Evolutionary conservation across 2,329 filamentous ascomycete species (phyloP), one percentile per base, ranked within the genome.

Genomic region (Berkeleyomyces rouxiae): DNA sequence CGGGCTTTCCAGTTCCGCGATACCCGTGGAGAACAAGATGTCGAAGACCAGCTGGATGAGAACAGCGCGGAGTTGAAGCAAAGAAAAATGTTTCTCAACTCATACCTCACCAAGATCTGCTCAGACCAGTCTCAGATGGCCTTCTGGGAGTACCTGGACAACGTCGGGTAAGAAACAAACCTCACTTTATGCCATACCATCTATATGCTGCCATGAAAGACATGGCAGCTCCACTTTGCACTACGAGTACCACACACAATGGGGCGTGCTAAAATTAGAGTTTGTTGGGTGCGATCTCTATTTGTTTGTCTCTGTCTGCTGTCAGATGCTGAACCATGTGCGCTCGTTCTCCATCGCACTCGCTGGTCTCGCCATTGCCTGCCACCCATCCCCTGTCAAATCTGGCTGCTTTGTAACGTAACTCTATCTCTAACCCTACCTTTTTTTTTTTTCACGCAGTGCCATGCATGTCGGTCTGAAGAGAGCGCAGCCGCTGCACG

Each of bases 91-190:
- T 90, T 91, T 69, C 72, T 84, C 60, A 76, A 86, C n/a, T 87
- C 86, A 61, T 92, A 91, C 67, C 76, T 92, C 40, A 82, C 79
- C 65, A 87, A 85, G 71, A 74, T 92, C 44, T 90, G 87, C 71
- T 85, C 83, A 4, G 87, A 91, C 69, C 86, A 86, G 0, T 84
- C 82, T 59, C 82, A 82, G 66, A 83, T 88, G 78, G 84, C 88
- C 65, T 90, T 90, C 71, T 92, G 88, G 87, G 82, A 87, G 69
- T 92, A 92, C 70, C 75, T 92, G 53, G 86, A 91, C 74, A 91
- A 91, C 72, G 88, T 92, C 43, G 88, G 87, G 79, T 84, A 71
- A 70, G 82, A 75, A 1, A 2, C 42, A 11, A 3, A 43, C 7
- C 42, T 43, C 42, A 43, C 42, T 13, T 36, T 42, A 60, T 23